Evolutionary conservation across 1,139 yeast species (phyloP).

Genomic region (Candida dubliniensis): DNA sequence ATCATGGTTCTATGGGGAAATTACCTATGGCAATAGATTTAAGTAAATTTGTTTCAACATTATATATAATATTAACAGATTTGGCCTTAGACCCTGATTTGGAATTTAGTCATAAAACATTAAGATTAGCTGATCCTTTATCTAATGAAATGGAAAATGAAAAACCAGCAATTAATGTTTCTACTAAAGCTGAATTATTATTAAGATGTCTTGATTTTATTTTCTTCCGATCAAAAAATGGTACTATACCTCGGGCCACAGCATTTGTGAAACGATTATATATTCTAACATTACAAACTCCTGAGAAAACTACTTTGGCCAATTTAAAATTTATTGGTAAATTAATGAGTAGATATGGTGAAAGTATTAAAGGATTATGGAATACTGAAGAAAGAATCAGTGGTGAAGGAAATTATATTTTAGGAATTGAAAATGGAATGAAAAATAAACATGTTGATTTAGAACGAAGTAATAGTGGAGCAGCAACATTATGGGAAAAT

Average conservation of each 20-base stretch:
- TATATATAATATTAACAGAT: conserved; percentile 65
- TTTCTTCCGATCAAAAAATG: conserved; percentile 75
- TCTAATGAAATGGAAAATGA: conserved; percentile 42
- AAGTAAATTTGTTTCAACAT: conserved; percentile 69
- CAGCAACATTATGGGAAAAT: conserved; percentile 89
- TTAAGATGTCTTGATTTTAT: conserved; percentile 76
- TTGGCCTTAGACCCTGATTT: conserved; percentile 78
- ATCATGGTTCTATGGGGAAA: conserved; percentile 60
- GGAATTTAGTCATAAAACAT: conserved; percentile 79
- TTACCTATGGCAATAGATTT: conserved; percentile 64
- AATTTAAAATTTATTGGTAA: conserved; percentile 75
- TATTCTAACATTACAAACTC: conserved; percentile 66
- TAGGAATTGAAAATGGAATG: conserved; percentile 53
- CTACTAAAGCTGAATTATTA: conserved; percentile 85
- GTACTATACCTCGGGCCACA: conserved; percentile 69
- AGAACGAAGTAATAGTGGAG: conserved; percentile 79
- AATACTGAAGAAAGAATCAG: conserved; percentile 82
- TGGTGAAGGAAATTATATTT: conserved; percentile 67
- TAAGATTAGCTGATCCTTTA: conserved; percentile 77
- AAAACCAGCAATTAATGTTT: conserved; percentile 76
- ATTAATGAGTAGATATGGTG: conserved; percentile 63
- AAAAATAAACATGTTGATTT: conserved; percentile 47
- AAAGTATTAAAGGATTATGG: conserved; percentile 71
- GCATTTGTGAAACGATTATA: conserved; percentile 84
- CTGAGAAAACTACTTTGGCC: conserved; percentile 86